These are phyloP conservation scores for Hypoxylon lenormandii DNA, from an alignment of 495 filamentous ascomycete species.

Conservation along the genomic window DNA sequence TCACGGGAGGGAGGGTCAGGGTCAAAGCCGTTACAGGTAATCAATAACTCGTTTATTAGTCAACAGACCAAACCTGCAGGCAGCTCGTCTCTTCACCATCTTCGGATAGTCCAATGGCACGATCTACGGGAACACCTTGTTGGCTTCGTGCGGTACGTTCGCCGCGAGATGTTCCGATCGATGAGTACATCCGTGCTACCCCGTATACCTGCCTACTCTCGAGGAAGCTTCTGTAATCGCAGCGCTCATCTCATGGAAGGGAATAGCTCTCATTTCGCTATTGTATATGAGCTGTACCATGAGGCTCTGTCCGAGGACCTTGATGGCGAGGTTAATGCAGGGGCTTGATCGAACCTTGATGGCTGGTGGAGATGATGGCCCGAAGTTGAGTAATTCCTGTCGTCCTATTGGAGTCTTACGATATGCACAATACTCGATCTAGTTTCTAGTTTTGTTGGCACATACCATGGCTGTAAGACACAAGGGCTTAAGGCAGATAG, in stretches of 20 bases:
- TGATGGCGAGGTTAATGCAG: constrained; percentile 27
- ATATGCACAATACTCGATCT: too few relatives aligned
- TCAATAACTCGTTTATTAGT: constrained; percentile 6
- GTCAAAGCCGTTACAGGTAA: constrained; percentile 7
- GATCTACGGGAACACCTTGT: constrained; percentile 7
- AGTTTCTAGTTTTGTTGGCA: too few relatives aligned
- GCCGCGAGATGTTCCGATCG: background rate
- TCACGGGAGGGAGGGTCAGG: constrained; percentile 1
- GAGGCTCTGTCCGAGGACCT: constrained; percentile 13
- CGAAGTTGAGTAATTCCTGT: constrained; percentile 18
- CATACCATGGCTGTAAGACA: too few relatives aligned
- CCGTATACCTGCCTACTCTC: background rate
- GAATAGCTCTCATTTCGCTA: background rate
- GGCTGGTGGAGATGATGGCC: constrained; percentile 8
- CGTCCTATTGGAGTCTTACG: constrained; percentile 5
- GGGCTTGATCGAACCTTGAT: constrained; percentile 24
- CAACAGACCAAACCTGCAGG: background rate
- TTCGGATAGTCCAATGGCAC: background rate
- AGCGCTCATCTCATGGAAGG: too few relatives aligned
- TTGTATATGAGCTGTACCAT: background rate
- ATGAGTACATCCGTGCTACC: background rate
- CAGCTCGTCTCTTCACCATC: background rate
- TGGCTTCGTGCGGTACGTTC: constrained; percentile 6
- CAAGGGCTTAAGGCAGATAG: too few relatives aligned
- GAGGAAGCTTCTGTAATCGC: too few relatives aligned